phyloP scores from a whole-genome alignment of 2,329 filamentous ascomycete genomes.

The Verticillium tricorpus region DNA sequence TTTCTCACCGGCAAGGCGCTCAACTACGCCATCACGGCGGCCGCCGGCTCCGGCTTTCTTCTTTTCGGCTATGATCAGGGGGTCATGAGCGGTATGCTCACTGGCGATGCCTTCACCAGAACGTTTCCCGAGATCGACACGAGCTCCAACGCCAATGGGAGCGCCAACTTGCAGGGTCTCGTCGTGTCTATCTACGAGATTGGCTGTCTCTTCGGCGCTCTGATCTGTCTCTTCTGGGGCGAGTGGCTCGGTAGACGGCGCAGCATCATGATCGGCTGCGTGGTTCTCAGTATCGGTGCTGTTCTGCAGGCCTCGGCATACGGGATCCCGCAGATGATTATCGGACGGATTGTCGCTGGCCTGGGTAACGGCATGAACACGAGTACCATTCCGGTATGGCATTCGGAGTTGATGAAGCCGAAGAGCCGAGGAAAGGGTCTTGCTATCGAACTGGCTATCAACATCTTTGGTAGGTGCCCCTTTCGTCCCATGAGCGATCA shows the following conservation, averaged over 20 bases:
- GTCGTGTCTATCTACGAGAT: slow-evolving; percentile 43
- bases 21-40: slow-evolving; percentile 30
- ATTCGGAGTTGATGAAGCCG: slow-evolving; percentile 36
- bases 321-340: slow-evolving; percentile 24
- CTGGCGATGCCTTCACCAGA: slow-evolving; percentile 24
- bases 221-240: slow-evolving; percentile 32
- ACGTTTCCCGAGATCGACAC: slow-evolving; percentile 28
- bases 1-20: slow-evolving; percentile 27
- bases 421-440: slow-evolving; percentile 29
- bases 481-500: not conserved
- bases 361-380: slow-evolving; percentile 38
- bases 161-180: slow-evolving; percentile 37
- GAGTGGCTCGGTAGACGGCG: slow-evolving; percentile 37
- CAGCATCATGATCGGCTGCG: slow-evolving; percentile 34
- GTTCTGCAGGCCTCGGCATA: slow-evolving; percentile 33
- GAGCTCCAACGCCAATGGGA: slow-evolving; percentile 27
- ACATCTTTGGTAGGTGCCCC: slow-evolving; percentile 23
- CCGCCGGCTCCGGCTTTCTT: slow-evolving; percentile 30
- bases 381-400: slow-evolving; percentile 39
- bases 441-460: slow-evolving; percentile 28
- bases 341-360: slow-evolving; percentile 38
- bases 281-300: slow-evolving; percentile 36
- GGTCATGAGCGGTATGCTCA: slow-evolving; percentile 27
- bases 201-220: slow-evolving; percentile 42
- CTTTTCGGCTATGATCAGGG: slow-evolving; percentile 16